Conservation (phyloP, 305 asterid species). For the Fraxinus latifolia region DNA sequence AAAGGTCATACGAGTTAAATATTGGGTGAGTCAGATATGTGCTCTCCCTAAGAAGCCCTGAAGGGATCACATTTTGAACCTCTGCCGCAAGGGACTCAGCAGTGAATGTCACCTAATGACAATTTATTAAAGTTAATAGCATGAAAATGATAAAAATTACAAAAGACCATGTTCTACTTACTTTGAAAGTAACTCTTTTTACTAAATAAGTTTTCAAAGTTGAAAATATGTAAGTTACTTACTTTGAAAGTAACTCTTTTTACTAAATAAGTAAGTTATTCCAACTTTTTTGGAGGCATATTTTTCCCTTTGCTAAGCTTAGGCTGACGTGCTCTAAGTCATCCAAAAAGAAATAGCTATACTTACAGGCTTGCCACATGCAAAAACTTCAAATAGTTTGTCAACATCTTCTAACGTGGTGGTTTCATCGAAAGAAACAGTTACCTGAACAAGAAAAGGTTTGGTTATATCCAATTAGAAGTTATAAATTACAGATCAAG, state of each 20-base stretch:
- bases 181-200: too few relatives aligned
- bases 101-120: slow-evolving; percentile 62
- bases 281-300: background rate
- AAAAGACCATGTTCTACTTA: background rate
- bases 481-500: slow-evolving; percentile 7
- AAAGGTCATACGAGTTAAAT: slow-evolving; percentile 76
- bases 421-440: slow-evolving; percentile 66
- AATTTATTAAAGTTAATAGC: slow-evolving; percentile 7
- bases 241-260: background rate
- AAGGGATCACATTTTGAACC: slow-evolving; percentile 65
- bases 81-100: slow-evolving; percentile 84
- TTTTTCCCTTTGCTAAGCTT: background rate
- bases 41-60: slow-evolving; percentile 78
- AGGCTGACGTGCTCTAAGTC: background rate
- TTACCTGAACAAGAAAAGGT: slow-evolving; percentile 47
- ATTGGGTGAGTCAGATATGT: slow-evolving; percentile 72
- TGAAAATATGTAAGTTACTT: background rate
- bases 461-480: slow-evolving; percentile 4
- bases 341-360: background rate
- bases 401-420: slow-evolving; percentile 51
- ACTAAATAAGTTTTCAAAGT: background rate
- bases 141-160: background rate
- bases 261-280: background rate
- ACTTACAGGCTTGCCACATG: slow-evolving; percentile 49
- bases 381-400: slow-evolving; percentile 43